Evolutionary conservation across 352 stramenopile genomes (phyloP).

Genomic region (Pythium pyrilobum): DNA sequence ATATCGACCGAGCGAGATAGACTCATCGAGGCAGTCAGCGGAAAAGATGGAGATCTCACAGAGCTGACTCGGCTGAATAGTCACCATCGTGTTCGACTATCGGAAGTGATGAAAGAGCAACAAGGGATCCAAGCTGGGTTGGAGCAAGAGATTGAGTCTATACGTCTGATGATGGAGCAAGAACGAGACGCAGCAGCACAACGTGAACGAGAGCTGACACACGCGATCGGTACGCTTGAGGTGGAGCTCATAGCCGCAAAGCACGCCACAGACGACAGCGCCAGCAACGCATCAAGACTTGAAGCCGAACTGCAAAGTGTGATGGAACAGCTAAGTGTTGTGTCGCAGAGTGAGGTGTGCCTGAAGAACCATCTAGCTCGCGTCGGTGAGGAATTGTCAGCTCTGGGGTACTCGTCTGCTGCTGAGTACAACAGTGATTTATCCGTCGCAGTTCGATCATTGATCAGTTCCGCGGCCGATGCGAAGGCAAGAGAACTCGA

Average conservation of each 20-base stretch:
- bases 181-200: conserved; percentile 2
- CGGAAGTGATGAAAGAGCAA: conserved; percentile 4
- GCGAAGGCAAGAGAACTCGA: neutral
- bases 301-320: neutral
- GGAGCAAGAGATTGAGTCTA: conserved; percentile 3
- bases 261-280: neutral
- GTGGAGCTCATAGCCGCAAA: neutral
- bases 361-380: neutral
- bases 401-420: neutral
- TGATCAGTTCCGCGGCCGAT: neutral
- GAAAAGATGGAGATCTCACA: conserved; percentile 3
- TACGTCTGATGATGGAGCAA: conserved; percentile 5
- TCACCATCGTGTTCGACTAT: neutral
- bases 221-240: conserved; percentile 1
- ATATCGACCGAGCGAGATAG: neutral
- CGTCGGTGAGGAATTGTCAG: neutral
- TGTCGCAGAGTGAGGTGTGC: neutral
- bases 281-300: neutral
- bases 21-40: conserved; percentile 4
- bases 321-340: neutral
- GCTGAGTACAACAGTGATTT: neutral
- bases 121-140: neutral
- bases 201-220: conserved; percentile 4
- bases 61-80: conserved; percentile 1
- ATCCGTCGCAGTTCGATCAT: neutral